Conservation (phyloP, 257 asterid genomes). For the Cynanchum wilfordii region DNA sequence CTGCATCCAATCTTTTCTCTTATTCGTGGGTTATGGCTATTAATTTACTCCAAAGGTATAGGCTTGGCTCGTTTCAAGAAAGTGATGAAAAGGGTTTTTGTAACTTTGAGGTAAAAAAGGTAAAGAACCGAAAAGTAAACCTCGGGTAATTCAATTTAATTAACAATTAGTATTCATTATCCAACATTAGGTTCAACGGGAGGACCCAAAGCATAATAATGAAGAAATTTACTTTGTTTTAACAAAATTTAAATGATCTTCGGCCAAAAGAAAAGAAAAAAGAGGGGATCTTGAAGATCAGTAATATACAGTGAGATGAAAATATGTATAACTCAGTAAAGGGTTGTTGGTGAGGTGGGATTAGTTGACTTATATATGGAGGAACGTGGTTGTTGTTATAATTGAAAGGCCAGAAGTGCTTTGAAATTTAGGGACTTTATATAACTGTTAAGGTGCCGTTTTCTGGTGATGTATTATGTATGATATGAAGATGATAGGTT, state of each 20-base stretch:
- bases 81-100: conserved; percentile 4
- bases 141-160: conserved; percentile 2
- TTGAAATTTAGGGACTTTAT: neutral
- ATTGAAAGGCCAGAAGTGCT: conserved; percentile 3
- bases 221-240: no score
- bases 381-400: neutral
- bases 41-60: neutral
- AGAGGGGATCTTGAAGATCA: no score
- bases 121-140: conserved; percentile 34
- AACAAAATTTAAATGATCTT: no score
- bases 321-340: no score
- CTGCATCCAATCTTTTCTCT: neutral
- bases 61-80: conserved; percentile 7
- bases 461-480: neutral
- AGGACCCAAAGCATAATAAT: neutral
- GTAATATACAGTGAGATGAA: no score
- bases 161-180: no score
- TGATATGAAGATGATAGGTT: neutral
- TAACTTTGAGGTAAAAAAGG: conserved; percentile 51
- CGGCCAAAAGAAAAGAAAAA: no score
- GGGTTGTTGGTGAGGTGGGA: neutral
- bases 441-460: neutral
- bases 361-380: neutral
- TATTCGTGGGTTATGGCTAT: conserved; percentile 6
- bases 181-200: neutral